Evolutionary conservation across 768 basidiomycete species (phyloP), one percentile per base, ranked within the genome.

Genomic region (Pleurotus platypus): DNA sequence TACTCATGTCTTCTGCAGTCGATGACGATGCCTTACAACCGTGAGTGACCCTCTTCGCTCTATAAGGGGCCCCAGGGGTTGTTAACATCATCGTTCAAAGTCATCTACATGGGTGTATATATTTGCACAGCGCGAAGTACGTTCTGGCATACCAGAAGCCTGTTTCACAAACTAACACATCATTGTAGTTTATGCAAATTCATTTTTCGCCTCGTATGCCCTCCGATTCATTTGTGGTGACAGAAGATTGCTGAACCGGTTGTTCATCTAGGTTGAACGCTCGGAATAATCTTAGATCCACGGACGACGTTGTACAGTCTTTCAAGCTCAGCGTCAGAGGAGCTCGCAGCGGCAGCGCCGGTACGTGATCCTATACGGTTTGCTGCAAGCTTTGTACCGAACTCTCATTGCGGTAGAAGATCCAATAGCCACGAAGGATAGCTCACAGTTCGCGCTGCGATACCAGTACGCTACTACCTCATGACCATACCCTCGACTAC

Each of bases 81-180:
- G 1, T 11, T 50, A 30, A 50, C 16, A 12, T n/a, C 15, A 11
- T 4, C 5, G 7, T 16, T 13, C 49, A 2, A 30, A 50, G 49
- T 50, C 9, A 50, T 50, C n/a, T 50, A 50, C 27, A 50, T 50
- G 49, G 49, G 49, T 8, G 24, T 50, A 37, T 50, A 50, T 16
- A 50, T 16, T 22, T 50, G 49, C n/a, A 50, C 49, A 12, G 49
- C 49, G 3, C 27, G 49, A 50, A 50, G 49, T 50, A 30, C 7
- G 49, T 35, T 13, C 3, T 22, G 15, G 16, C 16, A n/a, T 27
- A 15, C 5, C 13, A n/a, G 24, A 30, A 15, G 47, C 15, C 5
- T 6, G 18, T 20, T n/a, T n/a, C 16, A 30, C 8, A 50, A 13
- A 35, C 49, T 50, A 5, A 50, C 6, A 12, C 9, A 35, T n/a